Base-by-base conservation (phyloP, 2,329 filamentous ascomycete genomes). In the Penicillium palitans region DNA sequence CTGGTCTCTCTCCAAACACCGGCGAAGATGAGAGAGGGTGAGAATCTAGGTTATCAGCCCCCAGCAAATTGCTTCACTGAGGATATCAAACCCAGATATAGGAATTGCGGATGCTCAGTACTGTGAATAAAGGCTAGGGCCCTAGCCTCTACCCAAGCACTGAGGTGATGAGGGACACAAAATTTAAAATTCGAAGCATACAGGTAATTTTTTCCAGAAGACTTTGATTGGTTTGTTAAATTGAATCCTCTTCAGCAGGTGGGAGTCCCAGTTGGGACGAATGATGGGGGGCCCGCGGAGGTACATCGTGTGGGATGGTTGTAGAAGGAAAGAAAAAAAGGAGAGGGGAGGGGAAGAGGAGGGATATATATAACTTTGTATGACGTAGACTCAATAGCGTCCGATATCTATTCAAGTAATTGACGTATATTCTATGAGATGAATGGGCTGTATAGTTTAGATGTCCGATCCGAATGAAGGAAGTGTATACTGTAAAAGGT, bases 261-360 rank as follows among this genome's bases (percentile, higher is more conserved):
- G 40, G 12, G 21, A 37, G 29, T 45, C 21, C 40, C 40, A 46
- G 6, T 21, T 7, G 21, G 27, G 13, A 19, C 33, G 25, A 55
- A 25, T 5, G 8, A 35, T 15, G 19, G 15, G 35, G 13, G 5
- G 6, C 19, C 45, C 27, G 17, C 21, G 17, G 35, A 10, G 7
- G 35, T n/a, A 49, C 52, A 55, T 50, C n/a, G 35, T 41, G 31
- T 49, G 44, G 44, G 52, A 55, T 55, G 44, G 35, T 24, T 31
- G 44, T 31, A 49, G 42, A 31, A 49, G 52, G 17, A 55, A 55
- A 41, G 21, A 19, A 50, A 55, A 49, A 25, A 41, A 19, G 44
- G 9, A 33, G 27, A 19, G 3, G 5, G 19, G 7, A n/a, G 25
- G 1, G 15, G 9, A 15, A 12, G 3, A 19, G 25, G 12, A 1